Conservation (phyloP, 139 green algal genomes). For the Trebouxia sp. region DNA sequence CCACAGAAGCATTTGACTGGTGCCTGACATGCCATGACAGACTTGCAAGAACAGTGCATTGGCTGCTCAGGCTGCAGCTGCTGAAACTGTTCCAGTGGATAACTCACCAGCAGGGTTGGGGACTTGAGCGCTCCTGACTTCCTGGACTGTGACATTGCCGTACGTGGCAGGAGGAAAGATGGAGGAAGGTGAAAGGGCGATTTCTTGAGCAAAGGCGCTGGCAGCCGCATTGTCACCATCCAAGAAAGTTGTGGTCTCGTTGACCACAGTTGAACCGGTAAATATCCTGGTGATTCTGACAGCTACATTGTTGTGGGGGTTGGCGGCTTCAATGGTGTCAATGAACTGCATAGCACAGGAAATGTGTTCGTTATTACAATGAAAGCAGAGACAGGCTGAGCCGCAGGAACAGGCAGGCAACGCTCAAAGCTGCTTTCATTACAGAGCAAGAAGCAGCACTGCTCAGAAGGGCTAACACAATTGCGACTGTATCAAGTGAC, state of each 20-base stretch:
- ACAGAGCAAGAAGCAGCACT: too few species aligned
- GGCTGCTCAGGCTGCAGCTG: too few species aligned
- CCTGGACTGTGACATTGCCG: neutral
- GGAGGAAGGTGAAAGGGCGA: neutral
- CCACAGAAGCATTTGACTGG: too few species aligned
- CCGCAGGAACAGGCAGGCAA: too few species aligned
- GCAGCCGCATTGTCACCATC: neutral
- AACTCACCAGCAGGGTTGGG: constrained; percentile 4
- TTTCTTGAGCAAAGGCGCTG: neutral
- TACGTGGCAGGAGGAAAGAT: neutral
- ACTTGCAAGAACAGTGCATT: too few species aligned
- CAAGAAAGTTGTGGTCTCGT: neutral
- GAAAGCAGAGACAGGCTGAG: too few species aligned
- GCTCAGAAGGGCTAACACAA: too few species aligned
- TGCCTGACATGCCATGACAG: too few species aligned
- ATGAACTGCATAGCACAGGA: constrained; percentile 10
- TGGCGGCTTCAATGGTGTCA: neutral
- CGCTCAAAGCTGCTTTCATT: too few species aligned
- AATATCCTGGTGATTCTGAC: neutral
- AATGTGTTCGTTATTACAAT: too few species aligned
- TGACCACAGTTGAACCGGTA: neutral
- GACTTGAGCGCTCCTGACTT: neutral
- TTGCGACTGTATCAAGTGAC: too few species aligned
- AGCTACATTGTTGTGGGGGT: neutral
- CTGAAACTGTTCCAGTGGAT: neutral